Base-by-base conservation (phyloP, 1,139 yeast genomes). In the Chernovozyma aurita region DNA sequence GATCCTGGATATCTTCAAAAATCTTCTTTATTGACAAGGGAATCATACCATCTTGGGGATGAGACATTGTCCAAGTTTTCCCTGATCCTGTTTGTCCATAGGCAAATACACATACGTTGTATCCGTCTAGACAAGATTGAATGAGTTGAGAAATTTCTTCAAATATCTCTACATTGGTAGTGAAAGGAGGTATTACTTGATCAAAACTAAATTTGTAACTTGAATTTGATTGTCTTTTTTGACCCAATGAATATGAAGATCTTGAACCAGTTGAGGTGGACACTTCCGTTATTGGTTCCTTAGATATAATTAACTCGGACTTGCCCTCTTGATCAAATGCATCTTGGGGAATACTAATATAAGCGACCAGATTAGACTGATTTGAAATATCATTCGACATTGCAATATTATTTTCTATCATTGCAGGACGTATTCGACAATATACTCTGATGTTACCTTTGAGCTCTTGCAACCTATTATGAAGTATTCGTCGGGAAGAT, bases 61-160 rank as follows among this genome's bases (percentile, higher is more conserved):
- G 73, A 1, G 94, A 76, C 98, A 92, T 92, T 0, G 98, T 92
- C 55, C 64, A 82, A 0, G 97, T 90, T 55, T 92, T 92, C 3
- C 98, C 98, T 0, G 97, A 88, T 0, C 98, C 97, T 0, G 98
- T 92, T 60, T 92, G 98, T 0, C 98, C 98, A 58, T 92, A 92
- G 0, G 98, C 96, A 64, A 92, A 88, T 2, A 92, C 88, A 56
- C 97, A 88, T 3, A 87, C 95, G 50, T 88, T 88, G 52, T 70
- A 81, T 0, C 98, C 98, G 61, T 92, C 96, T 22, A 92, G 59
- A 0, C 95, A 85, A 38, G 95, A 84, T 56, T 88, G 97, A 2
- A 92, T 82, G 22, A 90, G 61, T 55, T 90, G 95, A 1, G 95
- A 81, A 1, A 90, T 76, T 50, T 92, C 98, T 29, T 78, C 83